phyloP scores from a whole-genome alignment of 2,329 filamentous ascomycete species.

The Calonectria multiphialidica region DNA sequence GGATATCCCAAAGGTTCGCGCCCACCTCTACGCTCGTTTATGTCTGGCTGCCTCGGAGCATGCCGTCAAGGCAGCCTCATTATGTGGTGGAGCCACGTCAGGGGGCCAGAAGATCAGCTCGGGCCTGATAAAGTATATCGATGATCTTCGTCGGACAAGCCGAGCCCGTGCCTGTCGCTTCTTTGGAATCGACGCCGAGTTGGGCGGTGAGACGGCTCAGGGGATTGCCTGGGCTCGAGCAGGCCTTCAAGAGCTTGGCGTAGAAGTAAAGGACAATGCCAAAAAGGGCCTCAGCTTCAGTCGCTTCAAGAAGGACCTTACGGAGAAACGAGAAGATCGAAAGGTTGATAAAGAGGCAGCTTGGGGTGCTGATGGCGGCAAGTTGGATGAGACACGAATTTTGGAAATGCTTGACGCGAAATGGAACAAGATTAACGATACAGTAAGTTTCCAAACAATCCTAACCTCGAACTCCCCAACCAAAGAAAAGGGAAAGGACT shows the following conservation, averaged over 20 bases:
- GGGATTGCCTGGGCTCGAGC: slow-evolving; percentile 89
- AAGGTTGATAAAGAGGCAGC: slow-evolving; percentile 78
- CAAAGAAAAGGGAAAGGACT: too few relatives aligned
- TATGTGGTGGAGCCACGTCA: slow-evolving; percentile 56
- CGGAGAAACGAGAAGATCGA: slow-evolving; percentile 83
- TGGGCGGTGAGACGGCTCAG: slow-evolving; percentile 83
- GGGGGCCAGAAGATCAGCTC: slow-evolving; percentile 69
- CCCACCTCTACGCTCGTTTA: slow-evolving; percentile 87
- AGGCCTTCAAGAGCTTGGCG: slow-evolving; percentile 80
- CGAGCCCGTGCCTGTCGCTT: slow-evolving; percentile 91
- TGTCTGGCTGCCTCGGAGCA: slow-evolving; percentile 92
- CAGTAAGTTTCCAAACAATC: slow-evolving; percentile 63
- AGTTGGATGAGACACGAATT: slow-evolving; percentile 85
- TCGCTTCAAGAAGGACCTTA: slow-evolving; percentile 79
- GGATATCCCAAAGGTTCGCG: slow-evolving; percentile 88
- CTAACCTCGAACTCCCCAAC: too few relatives aligned
- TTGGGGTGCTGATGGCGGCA: slow-evolving; percentile 89
- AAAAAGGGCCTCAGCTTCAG: slow-evolving; percentile 70
- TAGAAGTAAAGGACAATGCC: slow-evolving; percentile 61
- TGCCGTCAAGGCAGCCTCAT: slow-evolving; percentile 76
- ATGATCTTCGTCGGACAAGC: slow-evolving; percentile 80
- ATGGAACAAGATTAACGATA: slow-evolving; percentile 95
- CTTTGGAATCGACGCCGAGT: slow-evolving; percentile 89
- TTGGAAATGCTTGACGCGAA: slow-evolving; percentile 89
- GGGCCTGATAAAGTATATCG: slow-evolving; percentile 78